Percentiles rank a stretch among this genome's conserved stretches.
These are phyloP conservation scores for Hymenotorrendiella dingleyae DNA, from an alignment of 2,329 filamentous ascomycete species.

Conservation along the genomic window DNA sequence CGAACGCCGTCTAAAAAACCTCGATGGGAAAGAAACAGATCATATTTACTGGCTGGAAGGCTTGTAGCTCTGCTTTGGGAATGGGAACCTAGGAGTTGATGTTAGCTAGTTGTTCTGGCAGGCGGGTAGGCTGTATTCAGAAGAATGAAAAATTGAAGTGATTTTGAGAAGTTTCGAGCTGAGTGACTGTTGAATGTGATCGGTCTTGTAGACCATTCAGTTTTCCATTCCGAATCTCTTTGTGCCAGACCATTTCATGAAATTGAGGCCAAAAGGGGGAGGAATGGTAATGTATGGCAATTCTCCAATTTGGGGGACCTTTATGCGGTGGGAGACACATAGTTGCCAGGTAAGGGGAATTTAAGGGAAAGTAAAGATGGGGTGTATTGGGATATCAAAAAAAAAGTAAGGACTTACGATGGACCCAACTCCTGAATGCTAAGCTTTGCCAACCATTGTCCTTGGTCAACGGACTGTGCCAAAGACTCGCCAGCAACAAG, in stretches of 20 bases:
- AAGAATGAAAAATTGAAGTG: background rate
- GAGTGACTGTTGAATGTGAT: no score
- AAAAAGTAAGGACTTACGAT: constrained; percentile 62
- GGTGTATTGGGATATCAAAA: constrained; percentile 10
- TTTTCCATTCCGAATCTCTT: no score
- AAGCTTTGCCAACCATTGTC: constrained; percentile 91
- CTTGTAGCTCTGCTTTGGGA: constrained; percentile 73
- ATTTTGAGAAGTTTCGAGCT: no score
- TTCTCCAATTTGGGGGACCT: no score
- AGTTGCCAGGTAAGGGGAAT: no score
- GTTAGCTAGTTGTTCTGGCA: constrained; percentile 16
- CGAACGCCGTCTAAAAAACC: constrained; percentile 39
- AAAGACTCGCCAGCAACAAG: constrained; percentile 79
- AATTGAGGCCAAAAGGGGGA: no score
- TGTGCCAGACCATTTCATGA: no score
- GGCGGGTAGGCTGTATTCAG: background rate
- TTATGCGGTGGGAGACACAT: no score
- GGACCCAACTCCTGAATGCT: constrained; percentile 94
- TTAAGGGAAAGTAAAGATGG: constrained; percentile 7
- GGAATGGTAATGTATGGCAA: no score
- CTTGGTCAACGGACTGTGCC: constrained; percentile 76
- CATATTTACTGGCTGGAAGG: constrained; percentile 32
- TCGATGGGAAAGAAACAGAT: constrained; percentile 31
- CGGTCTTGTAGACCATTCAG: no score
- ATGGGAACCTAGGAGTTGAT: constrained; percentile 57